Conservation (phyloP, 2,329 filamentous ascomycete species). For the Epichloe typhina region DNA sequence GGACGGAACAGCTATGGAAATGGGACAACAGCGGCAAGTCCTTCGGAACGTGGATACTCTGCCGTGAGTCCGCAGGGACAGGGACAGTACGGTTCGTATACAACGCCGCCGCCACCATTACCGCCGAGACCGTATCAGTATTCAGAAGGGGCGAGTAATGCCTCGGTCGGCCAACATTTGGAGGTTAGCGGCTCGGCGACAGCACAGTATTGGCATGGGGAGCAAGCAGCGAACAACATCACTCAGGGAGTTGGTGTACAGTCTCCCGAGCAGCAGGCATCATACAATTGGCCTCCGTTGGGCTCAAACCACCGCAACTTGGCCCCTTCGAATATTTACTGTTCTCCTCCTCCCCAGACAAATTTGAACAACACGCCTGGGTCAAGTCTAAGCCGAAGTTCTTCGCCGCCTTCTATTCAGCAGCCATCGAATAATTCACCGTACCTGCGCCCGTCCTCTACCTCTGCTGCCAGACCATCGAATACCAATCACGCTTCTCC, state of each 20-base stretch:
- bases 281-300: background rate
- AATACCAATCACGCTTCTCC: background rate
- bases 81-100: background rate
- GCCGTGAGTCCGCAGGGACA: background rate
- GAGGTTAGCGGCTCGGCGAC: background rate
- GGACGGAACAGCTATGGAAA: background rate
- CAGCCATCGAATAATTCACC: background rate
- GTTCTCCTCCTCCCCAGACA: no score
- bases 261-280: background rate
- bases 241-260: background rate
- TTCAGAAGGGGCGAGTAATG: background rate
- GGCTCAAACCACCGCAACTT: no score
- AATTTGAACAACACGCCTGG: no score
- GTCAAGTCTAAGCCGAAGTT: no score
- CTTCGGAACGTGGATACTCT: background rate
- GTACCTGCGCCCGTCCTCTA: background rate
- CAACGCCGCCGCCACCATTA: background rate
- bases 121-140: background rate
- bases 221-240: background rate
- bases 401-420: background rate
- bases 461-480: background rate
- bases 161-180: background rate
- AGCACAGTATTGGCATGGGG: background rate
- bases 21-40: background rate
- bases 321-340: no score